Evolutionary conservation across 352 stramenopile species (phyloP).

Genomic region (Phytophthora pluvialis): DNA sequence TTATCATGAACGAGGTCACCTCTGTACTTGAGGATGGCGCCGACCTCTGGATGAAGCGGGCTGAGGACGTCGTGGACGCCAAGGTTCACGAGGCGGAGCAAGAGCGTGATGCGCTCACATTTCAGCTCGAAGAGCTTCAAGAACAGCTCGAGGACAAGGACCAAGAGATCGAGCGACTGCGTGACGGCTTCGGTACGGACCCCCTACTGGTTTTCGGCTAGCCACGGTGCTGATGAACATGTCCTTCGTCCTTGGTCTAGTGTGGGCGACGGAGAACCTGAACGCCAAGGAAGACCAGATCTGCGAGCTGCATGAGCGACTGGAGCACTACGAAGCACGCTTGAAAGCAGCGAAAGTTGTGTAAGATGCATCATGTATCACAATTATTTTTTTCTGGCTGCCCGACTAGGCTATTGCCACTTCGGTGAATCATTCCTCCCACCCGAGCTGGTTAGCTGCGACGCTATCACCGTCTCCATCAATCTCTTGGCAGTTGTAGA

Average conservation of each 20-base stretch:
- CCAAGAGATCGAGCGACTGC: conserved; percentile 33
- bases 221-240: conserved; percentile 3
- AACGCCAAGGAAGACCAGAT: conserved; percentile 40
- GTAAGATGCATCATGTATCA: conserved; percentile 29
- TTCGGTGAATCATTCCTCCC: conserved; percentile 64
- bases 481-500: conserved; percentile 95
- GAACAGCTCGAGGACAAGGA: conserved; percentile 31
- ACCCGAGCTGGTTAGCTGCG: conserved; percentile 80
- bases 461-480: conserved; percentile 87
- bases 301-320: conserved; percentile 31
- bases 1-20: conserved; percentile 37
- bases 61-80: conserved; percentile 25
- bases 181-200: conserved; percentile 30
- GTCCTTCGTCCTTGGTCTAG: conserved; percentile 26
- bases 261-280: conserved; percentile 34
- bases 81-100: conserved; percentile 29
- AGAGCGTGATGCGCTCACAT: conserved; percentile 20
- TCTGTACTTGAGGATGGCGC: conserved; percentile 25
- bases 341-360: conserved; percentile 24
- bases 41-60: conserved; percentile 24
- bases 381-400: conserved; percentile 6
- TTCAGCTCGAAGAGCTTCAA: conserved; percentile 30
- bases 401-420: not conserved
- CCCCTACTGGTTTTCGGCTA: conserved; percentile 17
- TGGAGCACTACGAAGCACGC: conserved; percentile 27